Evolutionary conservation across 257 asterid genomes (phyloP).

Genomic region (Cordia subcordata): DNA sequence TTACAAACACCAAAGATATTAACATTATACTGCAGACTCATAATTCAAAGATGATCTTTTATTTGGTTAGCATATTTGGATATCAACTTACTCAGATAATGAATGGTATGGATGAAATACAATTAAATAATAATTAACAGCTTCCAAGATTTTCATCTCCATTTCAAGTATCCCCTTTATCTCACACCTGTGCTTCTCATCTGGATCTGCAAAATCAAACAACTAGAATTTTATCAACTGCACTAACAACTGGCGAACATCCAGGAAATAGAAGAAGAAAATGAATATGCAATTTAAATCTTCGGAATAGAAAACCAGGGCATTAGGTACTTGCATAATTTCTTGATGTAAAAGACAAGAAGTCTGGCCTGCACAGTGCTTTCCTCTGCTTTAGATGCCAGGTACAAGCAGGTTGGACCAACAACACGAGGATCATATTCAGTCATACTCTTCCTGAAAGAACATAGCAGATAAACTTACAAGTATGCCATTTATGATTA

Average conservation of each 20-base stretch:
- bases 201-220: constrained; percentile 53
- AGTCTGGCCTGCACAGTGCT: constrained; percentile 90
- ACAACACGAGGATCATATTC: constrained; percentile 92
- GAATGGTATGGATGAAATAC: constrained; percentile 89
- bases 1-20: too few relatives aligned
- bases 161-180: constrained; percentile 88
- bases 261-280: too few relatives aligned
- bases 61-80: neutral
- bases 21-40: neutral
- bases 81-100: constrained; percentile 63
- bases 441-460: constrained; percentile 73
- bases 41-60: neutral
- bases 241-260: neutral
- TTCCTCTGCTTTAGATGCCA: constrained; percentile 99
- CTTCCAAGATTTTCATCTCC: constrained; percentile 99
- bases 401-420: constrained; percentile 90
- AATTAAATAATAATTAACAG: constrained; percentile 81
- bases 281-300: too few relatives aligned
- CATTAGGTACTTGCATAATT: constrained; percentile 44
- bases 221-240: neutral
- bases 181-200: constrained; percentile 76
- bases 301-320: neutral
- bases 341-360: constrained; percentile 77
- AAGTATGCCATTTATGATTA: too few relatives aligned
- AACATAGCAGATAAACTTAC: neutral